Conservation (phyloP, 768 basidiomycete genomes). For the Boletellus ananiceps region DNA sequence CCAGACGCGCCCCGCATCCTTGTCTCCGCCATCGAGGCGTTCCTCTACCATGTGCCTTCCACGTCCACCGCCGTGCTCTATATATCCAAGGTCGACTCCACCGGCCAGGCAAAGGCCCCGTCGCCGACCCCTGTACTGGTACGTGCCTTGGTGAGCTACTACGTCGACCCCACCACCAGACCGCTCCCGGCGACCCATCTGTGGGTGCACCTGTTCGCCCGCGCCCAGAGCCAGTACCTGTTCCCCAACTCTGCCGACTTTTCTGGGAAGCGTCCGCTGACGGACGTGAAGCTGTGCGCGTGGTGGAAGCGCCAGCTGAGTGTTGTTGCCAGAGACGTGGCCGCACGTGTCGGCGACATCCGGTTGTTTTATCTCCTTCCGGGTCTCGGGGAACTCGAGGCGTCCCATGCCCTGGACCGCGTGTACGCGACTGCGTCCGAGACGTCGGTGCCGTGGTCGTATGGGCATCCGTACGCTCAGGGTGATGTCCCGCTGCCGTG, state of each 20-base stretch:
- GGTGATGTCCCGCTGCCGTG: slow-evolving; percentile 40
- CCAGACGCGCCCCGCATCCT: slow-evolving; percentile 53
- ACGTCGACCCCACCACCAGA: slow-evolving; percentile 57
- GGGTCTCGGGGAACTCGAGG: slow-evolving; percentile 65
- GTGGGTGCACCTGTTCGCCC: slow-evolving; percentile 87
- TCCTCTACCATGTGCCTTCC: slow-evolving; percentile 66
- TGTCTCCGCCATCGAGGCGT: slow-evolving; percentile 76
- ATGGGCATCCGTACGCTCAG: slow-evolving; percentile 73
- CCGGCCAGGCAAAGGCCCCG: slow-evolving; percentile 63
- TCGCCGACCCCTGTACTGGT: slow-evolving; percentile 72
- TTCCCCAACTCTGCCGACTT: slow-evolving; percentile 84
- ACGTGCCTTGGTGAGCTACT: slow-evolving; percentile 58
- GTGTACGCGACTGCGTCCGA: slow-evolving; percentile 25
- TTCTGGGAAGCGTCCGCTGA: slow-evolving; percentile 64
- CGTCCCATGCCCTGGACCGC: slow-evolving; percentile 49
- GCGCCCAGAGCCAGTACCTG: slow-evolving; percentile 87
- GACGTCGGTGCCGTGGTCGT: slow-evolving; percentile 48
- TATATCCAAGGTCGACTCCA: slow-evolving; percentile 91
- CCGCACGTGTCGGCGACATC: slow-evolving; percentile 6
- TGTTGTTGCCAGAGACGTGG: slow-evolving; percentile 45
- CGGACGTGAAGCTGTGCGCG: slow-evolving; percentile 73
- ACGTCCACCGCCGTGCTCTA: slow-evolving; percentile 75
- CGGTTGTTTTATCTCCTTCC: slow-evolving; percentile 64
- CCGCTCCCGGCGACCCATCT: slow-evolving; percentile 54
- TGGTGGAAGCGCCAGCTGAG: slow-evolving; percentile 89